Evolutionary conservation across 2,329 filamentous ascomycete species (phyloP), one percentile per base, ranked within the genome.

Genomic region (Fusarium xylarioides): DNA sequence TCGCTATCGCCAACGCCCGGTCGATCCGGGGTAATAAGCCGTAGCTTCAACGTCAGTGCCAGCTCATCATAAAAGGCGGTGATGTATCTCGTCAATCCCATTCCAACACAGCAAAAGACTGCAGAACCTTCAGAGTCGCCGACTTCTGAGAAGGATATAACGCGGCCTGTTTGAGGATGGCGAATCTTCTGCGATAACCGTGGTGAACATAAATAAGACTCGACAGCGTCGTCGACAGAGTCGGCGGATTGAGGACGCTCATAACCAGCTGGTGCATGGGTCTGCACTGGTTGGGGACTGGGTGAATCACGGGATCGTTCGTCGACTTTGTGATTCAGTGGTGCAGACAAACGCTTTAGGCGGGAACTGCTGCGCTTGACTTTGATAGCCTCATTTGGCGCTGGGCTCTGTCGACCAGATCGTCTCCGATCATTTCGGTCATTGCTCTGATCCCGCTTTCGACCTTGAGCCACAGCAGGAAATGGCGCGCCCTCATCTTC

Each of bases 61-160:
- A 99, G 86, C 81, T 99, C 96, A 80, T 99, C 96, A 79, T 98
- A 99, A 80, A 99, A 99, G 0, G 95, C 95, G 68, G 94, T 98
- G 67, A 99, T 93, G 80, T 96, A 99, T 82, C 96, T 90, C 16
- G 96, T 99, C 77, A 99, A 83, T 0, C 96, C 96, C 96, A 99
- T 99, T 26, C 96, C 96, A 6, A 99, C 95, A 78, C 96, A 99
- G 80, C 96, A 97, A 76, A 99, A 95, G 4, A 99, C 94, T 6
- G 95, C 95, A 74, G 92, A 95, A 4, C 96, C 96, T 47, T 95
- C 90, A 0, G 95, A 91, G 80, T 98, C 95, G 19, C 96, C 96
- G 6, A 99, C 96, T 81, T 99, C 96, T 0, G 95, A 98, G 79
- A 98, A 99, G 2, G 95, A 97, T 74, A 99, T 98, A 7, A 92